Evolutionary conservation across 352 stramenopile genomes (phyloP).

Genomic region (Phytopythium cucurbitacearum): DNA sequence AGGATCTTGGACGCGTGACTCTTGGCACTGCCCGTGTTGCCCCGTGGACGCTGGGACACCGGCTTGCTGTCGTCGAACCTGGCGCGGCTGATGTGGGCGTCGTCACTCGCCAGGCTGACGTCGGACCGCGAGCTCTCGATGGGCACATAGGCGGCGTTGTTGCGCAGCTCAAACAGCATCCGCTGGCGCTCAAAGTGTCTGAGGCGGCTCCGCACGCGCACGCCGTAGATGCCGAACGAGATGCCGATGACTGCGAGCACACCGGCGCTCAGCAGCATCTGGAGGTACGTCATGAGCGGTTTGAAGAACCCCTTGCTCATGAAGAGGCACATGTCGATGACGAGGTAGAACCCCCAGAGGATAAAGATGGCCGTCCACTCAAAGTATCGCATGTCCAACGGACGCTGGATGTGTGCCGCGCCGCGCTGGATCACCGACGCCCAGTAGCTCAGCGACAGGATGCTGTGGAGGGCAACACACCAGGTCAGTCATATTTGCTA

Average conservation of each 20-base stretch:
- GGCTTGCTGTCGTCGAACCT: background rate
- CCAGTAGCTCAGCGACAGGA: conserved; percentile 54
- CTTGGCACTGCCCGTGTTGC: conserved; percentile 1
- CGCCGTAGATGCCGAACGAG: conserved; percentile 21
- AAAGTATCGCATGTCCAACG: conserved; percentile 16
- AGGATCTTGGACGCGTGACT: conserved; percentile 27
- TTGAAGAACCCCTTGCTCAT: conserved; percentile 35
- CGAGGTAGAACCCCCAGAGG: conserved; percentile 40
- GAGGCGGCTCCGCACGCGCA: conserved; percentile 11
- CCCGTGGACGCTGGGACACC: background rate
- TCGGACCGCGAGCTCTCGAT: background rate
- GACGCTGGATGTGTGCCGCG: conserved; percentile 18
- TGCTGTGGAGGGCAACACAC: conserved; percentile 15
- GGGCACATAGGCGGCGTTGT: conserved; percentile 1
- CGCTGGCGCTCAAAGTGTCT: conserved; percentile 3
- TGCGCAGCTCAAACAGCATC: conserved; percentile 2
- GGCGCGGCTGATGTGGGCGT: background rate
- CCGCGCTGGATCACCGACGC: conserved; percentile 47
- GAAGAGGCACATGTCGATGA: conserved; percentile 25
- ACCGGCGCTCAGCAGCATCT: conserved; percentile 20
- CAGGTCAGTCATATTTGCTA: background rate
- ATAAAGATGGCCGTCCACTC: conserved; percentile 21
- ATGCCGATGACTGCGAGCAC: conserved; percentile 14
- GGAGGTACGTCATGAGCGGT: conserved; percentile 15
- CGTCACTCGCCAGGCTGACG: too few relatives aligned